phyloP scores from a whole-genome alignment of 352 stramenopile species.

The Globisporangium radiosum region DNA sequence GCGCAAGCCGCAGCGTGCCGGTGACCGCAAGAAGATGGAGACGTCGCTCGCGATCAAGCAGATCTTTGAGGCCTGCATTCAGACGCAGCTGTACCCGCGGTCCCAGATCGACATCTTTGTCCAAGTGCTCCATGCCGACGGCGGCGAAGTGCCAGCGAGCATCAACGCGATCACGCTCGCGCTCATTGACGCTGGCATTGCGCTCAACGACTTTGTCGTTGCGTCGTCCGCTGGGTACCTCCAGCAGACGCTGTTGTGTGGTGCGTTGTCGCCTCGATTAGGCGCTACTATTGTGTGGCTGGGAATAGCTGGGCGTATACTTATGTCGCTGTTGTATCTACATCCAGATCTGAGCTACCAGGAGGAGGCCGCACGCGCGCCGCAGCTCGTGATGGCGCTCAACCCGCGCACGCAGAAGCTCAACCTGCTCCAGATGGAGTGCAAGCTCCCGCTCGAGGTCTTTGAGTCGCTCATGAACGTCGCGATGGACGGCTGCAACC shows the following conservation, averaged over 20 bases:
- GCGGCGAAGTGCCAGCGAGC: slow-evolving; percentile 77
- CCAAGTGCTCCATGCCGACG: slow-evolving; percentile 88
- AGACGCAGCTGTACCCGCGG: slow-evolving; percentile 87
- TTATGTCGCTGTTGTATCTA: neutral
- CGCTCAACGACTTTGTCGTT: slow-evolving; percentile 90
- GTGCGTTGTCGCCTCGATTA: slow-evolving; percentile 21
- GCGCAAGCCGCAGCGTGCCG: slow-evolving; percentile 67
- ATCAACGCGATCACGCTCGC: slow-evolving; percentile 90
- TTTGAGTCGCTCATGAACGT: slow-evolving; percentile 84
- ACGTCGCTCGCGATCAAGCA: slow-evolving; percentile 87
- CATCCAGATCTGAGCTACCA: slow-evolving; percentile 84
- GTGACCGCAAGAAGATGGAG: slow-evolving; percentile 86
- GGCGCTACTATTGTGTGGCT: neutral
- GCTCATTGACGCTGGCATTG: slow-evolving; percentile 88
- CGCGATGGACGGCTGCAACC: slow-evolving; percentile 71
- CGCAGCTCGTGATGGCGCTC: slow-evolving; percentile 83
- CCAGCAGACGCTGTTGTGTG: slow-evolving; percentile 83
- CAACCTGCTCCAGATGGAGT: slow-evolving; percentile 88
- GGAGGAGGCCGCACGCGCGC: slow-evolving; percentile 82
- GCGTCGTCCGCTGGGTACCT: slow-evolving; percentile 85
- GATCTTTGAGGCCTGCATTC: slow-evolving; percentile 88
- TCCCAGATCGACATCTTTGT: slow-evolving; percentile 93
- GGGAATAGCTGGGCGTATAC: neutral
- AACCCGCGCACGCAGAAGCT: slow-evolving; percentile 86
- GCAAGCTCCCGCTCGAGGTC: slow-evolving; percentile 82